These are phyloP conservation scores for Phaeomoniella chlamydospora DNA, from an alignment of 2,329 filamentous ascomycete species.

Conservation along the genomic window DNA sequence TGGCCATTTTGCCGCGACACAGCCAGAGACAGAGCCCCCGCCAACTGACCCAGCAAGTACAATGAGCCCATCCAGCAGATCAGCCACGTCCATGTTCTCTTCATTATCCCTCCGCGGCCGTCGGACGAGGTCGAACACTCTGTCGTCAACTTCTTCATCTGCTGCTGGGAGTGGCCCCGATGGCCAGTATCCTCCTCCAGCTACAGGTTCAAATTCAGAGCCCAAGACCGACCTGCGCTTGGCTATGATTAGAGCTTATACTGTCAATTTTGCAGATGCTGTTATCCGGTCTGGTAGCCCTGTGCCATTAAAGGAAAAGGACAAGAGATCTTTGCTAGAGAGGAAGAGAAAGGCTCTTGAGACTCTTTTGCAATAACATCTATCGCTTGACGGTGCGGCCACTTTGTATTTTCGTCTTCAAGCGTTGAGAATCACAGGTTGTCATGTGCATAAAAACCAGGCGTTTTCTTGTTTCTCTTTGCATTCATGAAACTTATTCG, in stretches of 20 bases:
- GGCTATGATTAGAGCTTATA: slow-evolving; percentile 6
- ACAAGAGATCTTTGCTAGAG: slow-evolving; percentile 9
- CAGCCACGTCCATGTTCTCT: slow-evolving; percentile 1
- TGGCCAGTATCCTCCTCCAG: not conserved
- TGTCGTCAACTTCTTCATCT: not conserved
- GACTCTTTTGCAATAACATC: slow-evolving; percentile 6
- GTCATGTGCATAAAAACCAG: too few species aligned
- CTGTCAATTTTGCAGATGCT: slow-evolving; percentile 9
- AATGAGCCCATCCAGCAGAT: not conserved
- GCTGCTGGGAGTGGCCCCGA: not conserved
- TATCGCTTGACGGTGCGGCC: too few species aligned
- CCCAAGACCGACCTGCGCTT: not conserved
- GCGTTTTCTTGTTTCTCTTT: too few species aligned
- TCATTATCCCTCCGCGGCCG: slow-evolving; percentile 1
- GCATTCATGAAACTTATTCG: too few species aligned
- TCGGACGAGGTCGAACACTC: slow-evolving; percentile 1
- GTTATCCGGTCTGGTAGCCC: slow-evolving; percentile 5
- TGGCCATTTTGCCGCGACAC: slow-evolving; percentile 1
- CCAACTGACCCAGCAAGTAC: not conserved
- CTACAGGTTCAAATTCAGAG: not conserved
- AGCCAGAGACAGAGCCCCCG: not conserved
- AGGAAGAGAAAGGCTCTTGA: slow-evolving; percentile 9
- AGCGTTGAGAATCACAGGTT: too few species aligned
- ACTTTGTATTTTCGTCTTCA: too few species aligned
- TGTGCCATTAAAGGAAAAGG: slow-evolving; percentile 6